Base-by-base conservation (phyloP, 129 eudicot species). In the Sambucus nigra region DNA sequence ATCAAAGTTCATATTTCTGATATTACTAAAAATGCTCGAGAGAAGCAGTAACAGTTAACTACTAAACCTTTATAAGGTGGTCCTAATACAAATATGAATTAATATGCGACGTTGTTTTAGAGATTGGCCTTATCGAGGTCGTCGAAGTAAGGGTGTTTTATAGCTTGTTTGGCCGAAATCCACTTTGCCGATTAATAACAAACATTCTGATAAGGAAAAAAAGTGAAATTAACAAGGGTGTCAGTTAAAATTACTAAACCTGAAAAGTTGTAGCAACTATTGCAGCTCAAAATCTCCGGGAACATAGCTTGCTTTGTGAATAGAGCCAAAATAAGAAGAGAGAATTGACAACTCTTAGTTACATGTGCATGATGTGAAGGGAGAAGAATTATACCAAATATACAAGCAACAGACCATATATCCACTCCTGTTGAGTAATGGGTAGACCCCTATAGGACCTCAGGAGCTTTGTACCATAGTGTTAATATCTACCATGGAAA, bases 371-470 rank as follows among this genome's bases (percentile, higher is more conserved):
- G 2, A n/a, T 19, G n/a, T 23, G 12, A 25, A 10, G 35, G 4
- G 39, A 32, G 62, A 26, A 57, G n/a, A 0, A n/a, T 1, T 21
- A 5, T 86, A 86, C 94, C 99, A 82, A 91, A 91, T 57, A 91
- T 86, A 63, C 95, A 91, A 62, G 84, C 99, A 65, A 91, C 99
- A 55, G 91, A 91, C 99, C 99, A 91, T 74, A 86, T 86, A 78
- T 91, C 95, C 35, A 91, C 94, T 3, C 80, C 94, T 26, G 88
- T 75, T 17, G 99, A 91, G 69, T 91, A 85, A 66, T 91, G 89
- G n/a, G 98, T 91, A 55, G 94, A 68, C 28, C 98, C 98, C 72
- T 85, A 63, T 51, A 91, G 94, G 59, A 91, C 98, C 80, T 91
- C 98, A 3, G 98, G 98, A 60, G 94, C 95, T 61, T 94, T 83